Percentiles rank a stretch among this genome's conserved stretches.
phyloP scores from a whole-genome alignment of 2,329 filamentous ascomycete species.

The Blumeria hordei region DNA sequence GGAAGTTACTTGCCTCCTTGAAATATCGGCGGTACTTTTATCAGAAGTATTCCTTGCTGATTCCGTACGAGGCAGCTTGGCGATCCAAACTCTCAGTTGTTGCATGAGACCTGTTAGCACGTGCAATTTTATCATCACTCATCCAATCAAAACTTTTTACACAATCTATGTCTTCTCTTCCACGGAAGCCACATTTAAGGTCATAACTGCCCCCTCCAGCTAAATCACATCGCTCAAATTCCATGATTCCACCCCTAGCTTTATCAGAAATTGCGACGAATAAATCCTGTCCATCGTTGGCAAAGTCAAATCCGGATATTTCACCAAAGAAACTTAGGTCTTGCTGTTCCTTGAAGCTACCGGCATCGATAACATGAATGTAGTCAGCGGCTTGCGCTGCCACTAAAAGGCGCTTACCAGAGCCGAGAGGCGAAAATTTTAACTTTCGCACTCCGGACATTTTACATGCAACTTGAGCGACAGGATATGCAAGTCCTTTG shows the following conservation, averaged over 20 bases:
- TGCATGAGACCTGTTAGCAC: constrained; percentile 5
- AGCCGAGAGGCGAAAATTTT: constrained; percentile 47
- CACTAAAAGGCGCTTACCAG: constrained; percentile 40
- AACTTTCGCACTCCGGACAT: constrained; percentile 46
- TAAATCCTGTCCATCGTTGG: constrained; percentile 42
- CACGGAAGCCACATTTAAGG: constrained; percentile 2
- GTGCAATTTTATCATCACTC: constrained; percentile 5
- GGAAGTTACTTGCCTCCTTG: no score
- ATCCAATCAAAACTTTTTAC: constrained; percentile 6
- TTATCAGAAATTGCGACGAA: constrained; percentile 42
- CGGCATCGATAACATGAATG: constrained; percentile 44
- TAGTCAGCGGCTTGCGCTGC: constrained; percentile 56
- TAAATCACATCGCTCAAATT: constrained; percentile 14
- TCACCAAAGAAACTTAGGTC: constrained; percentile 53
- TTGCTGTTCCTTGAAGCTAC: constrained; percentile 39
- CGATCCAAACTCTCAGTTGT: constrained; percentile 5
- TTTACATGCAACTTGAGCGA: constrained; percentile 33
- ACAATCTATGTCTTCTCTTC: background rate
- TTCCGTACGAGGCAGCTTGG: constrained; percentile 6
- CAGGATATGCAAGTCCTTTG: constrained; percentile 21
- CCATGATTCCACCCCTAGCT: constrained; percentile 31
- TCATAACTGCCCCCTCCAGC: constrained; percentile 9
- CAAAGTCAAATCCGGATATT: constrained; percentile 42
- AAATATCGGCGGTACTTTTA: background rate
- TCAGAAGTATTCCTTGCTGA: constrained; percentile 7